Evolutionary conservation across 2,329 filamentous ascomycete species (phyloP).

Genomic region (Chlorencoelia australis): DNA sequence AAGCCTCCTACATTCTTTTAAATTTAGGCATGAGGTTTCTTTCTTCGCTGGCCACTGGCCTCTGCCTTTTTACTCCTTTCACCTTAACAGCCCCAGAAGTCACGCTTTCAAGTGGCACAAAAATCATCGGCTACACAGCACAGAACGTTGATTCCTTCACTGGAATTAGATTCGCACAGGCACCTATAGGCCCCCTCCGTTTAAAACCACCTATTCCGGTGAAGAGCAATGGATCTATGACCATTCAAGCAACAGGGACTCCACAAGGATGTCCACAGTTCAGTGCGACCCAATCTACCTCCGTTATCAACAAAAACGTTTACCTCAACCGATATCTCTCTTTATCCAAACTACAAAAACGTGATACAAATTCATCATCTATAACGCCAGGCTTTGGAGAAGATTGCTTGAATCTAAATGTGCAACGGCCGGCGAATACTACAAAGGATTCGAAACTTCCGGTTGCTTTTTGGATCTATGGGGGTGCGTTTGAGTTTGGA

Average conservation of each 20-base stretch:
- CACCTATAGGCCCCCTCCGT: constrained; percentile 32
- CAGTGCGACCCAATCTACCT: constrained; percentile 7
- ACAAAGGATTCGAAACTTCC: constrained; percentile 41
- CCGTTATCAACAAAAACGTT: not conserved
- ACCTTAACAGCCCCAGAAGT: not conserved
- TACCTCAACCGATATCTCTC: not conserved
- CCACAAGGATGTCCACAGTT: constrained; percentile 28
- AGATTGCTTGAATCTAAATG: constrained; percentile 30
- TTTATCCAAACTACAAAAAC: constrained; percentile 21
- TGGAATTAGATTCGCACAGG: constrained; percentile 32
- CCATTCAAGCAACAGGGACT: constrained; percentile 22
- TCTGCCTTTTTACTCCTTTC: no score
- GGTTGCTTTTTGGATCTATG: constrained; percentile 32
- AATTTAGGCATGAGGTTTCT: no score
- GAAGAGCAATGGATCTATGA: constrained; percentile 7
- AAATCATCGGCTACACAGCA: not conserved
- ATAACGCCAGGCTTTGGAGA: constrained; percentile 15
- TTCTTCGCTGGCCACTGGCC: no score
- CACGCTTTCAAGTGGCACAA: not conserved
- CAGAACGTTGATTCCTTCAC: constrained; percentile 2
- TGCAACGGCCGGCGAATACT: constrained; percentile 30
- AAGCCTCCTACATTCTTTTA: no score
- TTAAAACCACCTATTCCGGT: constrained; percentile 32
- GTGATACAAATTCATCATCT: not conserved
- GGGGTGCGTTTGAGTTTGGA: not conserved